A percentile compares a stretch with the other conserved stretches of the same genome.
These are phyloP conservation scores for Carex scoparia DNA, from an alignment of 176 grass and related monocot species.

Conservation along the genomic window DNA sequence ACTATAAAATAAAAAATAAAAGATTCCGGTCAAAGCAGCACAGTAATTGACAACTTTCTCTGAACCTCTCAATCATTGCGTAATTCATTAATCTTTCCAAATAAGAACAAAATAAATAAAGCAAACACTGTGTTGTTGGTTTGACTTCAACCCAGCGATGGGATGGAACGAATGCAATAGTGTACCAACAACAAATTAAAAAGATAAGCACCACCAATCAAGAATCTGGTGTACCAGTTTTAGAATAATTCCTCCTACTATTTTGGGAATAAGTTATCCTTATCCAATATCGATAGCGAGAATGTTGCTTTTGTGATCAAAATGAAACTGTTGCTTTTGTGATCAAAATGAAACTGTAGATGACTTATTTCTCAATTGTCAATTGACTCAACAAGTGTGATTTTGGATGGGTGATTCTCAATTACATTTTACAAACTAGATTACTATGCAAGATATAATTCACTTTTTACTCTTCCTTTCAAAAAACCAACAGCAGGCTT, in stretches of 20 bases:
- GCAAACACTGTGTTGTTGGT: not conserved
- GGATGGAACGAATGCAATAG: not conserved
- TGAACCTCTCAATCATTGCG: constrained; percentile 14
- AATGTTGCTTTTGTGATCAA: no score
- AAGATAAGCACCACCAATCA: not conserved
- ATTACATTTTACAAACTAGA: no score
- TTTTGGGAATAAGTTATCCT: constrained; percentile 5
- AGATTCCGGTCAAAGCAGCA: not conserved
- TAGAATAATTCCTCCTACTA: constrained; percentile 2
- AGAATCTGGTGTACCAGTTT: not conserved
- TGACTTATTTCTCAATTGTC: no score
- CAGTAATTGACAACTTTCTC: not conserved
- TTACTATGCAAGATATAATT: no score
- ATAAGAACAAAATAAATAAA: not conserved
- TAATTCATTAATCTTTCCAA: not conserved
- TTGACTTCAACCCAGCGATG: not conserved
- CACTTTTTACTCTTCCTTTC: no score
- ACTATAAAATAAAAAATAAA: not conserved
- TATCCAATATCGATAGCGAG: not conserved
- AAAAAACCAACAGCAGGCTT: no score
- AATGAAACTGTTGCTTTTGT: no score
- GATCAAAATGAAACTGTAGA: no score
- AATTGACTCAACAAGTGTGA: no score
- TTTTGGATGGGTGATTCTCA: no score
- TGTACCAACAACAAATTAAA: not conserved